Evolutionary conservation across 2,329 filamentous ascomycete genomes (phyloP).

Genomic region (Kalaharituber pfeilii): DNA sequence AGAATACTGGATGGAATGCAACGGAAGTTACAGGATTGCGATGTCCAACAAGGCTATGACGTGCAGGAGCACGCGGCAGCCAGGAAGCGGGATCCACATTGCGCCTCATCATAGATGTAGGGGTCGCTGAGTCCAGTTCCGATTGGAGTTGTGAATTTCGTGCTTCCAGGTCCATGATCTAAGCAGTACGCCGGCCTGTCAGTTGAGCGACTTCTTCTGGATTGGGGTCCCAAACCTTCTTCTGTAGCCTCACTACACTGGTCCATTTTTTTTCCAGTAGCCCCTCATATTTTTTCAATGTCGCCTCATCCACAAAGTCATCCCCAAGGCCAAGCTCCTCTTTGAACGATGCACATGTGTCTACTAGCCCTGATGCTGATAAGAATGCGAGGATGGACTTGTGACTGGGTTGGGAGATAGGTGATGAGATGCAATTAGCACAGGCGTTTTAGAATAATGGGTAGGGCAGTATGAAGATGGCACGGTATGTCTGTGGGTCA

Average conservation of each 20-base stretch:
- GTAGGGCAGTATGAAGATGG: background rate
- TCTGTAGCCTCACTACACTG: constrained; percentile 80
- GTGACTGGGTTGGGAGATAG: constrained; percentile 13
- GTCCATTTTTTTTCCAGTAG: constrained; percentile 98
- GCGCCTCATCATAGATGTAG: constrained; percentile 54
- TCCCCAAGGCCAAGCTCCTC: constrained; percentile 59
- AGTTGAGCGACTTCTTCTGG: constrained; percentile 6
- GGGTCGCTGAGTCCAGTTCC: constrained; percentile 72
- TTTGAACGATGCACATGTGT: constrained; percentile 40
- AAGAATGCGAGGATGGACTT: constrained; percentile 19
- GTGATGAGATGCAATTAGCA: constrained; percentile 1
- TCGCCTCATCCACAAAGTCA: constrained; percentile 55
- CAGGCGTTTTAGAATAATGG: background rate
- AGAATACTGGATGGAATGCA: constrained; percentile 84
- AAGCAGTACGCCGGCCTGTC: constrained; percentile 11
- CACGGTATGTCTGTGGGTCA: constrained; percentile 2
- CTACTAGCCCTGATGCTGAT: constrained; percentile 16
- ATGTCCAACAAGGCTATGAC: constrained; percentile 71
- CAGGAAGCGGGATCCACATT: constrained; percentile 74
- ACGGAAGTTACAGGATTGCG: constrained; percentile 67
- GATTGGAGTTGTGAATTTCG: constrained; percentile 54
- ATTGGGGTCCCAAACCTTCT: constrained; percentile 47
- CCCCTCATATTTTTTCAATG: constrained; percentile 84
- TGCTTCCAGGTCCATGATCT: constrained; percentile 89
- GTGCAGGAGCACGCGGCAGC: constrained; percentile 67